Evolutionary conservation across 192 early-diverging fungal genomes (phyloP).

Genomic region (Dispira simplex): DNA sequence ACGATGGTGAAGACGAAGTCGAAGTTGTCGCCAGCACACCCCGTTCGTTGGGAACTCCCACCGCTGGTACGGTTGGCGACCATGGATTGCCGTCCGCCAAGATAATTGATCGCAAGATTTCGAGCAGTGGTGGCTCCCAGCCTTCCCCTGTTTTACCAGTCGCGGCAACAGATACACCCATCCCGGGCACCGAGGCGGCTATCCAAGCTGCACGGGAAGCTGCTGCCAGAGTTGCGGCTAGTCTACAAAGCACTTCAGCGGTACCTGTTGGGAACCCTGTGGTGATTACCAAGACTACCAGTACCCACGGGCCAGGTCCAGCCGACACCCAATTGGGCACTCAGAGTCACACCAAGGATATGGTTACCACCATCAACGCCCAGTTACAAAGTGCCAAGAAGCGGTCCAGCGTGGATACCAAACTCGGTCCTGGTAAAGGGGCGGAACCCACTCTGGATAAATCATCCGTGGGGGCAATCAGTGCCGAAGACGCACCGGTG

Average conservation of each 20-base stretch:
- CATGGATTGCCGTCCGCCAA: neutral
- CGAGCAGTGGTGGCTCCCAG: conserved; percentile 13
- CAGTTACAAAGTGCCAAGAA: conserved; percentile 24
- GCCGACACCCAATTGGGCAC: neutral
- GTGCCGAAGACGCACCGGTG: neutral
- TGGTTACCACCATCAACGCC: conserved; percentile 37
- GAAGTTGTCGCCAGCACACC: conserved; percentile 17
- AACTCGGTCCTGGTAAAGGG: conserved; percentile 12
- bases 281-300: conserved; percentile 29
- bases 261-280: conserved; percentile 23
- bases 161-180: neutral
- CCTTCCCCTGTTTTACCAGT: conserved; percentile 7
- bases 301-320: conserved; percentile 18
- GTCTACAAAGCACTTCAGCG: neutral
- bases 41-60: too few species aligned
- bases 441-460: neutral
- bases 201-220: conserved; percentile 38
- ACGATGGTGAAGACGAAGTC: conserved; percentile 27
- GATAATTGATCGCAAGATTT: neutral
- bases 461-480: neutral
- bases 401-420: conserved; percentile 16
- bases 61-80: neutral
- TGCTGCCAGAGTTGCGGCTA: conserved; percentile 22
- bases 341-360: conserved; percentile 21
- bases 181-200: conserved; percentile 18